These are phyloP conservation scores for Scedosporium aurantiacum DNA, from an alignment of 2,329 filamentous ascomycete species.

Conservation along the genomic window DNA sequence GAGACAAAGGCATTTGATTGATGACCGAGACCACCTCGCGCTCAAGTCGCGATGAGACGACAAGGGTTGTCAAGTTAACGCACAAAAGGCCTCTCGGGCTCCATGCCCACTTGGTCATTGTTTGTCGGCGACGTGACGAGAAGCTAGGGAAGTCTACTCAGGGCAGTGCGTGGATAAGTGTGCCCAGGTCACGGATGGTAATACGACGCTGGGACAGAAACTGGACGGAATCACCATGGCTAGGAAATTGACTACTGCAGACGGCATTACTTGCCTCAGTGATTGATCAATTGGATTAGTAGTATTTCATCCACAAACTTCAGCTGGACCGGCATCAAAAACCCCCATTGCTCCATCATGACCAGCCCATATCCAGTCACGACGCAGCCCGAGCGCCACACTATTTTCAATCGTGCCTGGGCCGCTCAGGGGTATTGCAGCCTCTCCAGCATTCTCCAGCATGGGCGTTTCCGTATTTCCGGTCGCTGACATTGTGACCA, in stretches of 20 bases:
- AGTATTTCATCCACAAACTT: background rate
- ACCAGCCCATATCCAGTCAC: background rate
- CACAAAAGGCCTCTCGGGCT: background rate
- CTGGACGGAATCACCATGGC: background rate
- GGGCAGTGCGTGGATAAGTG: background rate
- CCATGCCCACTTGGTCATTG: background rate
- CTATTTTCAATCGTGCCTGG: background rate
- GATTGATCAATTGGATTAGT: too few relatives aligned
- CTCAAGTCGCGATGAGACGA: background rate
- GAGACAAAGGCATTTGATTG: too few relatives aligned
- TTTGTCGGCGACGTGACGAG: background rate
- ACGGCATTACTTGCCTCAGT: too few relatives aligned
- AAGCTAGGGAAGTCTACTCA: background rate
- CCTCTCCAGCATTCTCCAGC: too few relatives aligned
- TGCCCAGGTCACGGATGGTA: background rate
- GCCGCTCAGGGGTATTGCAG: background rate
- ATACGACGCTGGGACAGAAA: background rate
- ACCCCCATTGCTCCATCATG: background rate
- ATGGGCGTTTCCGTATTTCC: too few relatives aligned
- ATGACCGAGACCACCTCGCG: too few relatives aligned
- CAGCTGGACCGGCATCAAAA: background rate
- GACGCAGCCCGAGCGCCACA: background rate
- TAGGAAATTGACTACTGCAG: too few relatives aligned
- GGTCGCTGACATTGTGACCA: background rate
- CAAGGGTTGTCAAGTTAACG: background rate